Evolutionary conservation across 805 yeast species (phyloP).

Genomic region (Candida pseudoglaebosa): DNA sequence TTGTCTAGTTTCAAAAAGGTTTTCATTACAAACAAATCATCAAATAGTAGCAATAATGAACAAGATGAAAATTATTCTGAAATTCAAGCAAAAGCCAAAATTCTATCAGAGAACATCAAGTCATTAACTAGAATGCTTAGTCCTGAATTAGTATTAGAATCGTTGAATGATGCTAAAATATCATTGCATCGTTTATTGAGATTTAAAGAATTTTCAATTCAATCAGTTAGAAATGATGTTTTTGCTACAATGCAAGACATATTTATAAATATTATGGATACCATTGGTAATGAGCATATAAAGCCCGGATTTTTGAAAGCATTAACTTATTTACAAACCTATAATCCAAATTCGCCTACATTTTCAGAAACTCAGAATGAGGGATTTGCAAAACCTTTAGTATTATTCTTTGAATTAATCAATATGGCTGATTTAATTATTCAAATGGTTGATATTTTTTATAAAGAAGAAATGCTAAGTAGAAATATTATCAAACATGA

Average conservation of each 20-base stretch:
- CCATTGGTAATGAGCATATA: conserved; percentile 72
- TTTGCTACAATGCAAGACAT: conserved; percentile 50
- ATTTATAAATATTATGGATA: conserved; percentile 60
- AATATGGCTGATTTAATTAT: conserved; percentile 89
- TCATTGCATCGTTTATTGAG: conserved; percentile 55
- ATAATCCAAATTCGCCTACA: conserved; percentile 52
- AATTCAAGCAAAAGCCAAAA: conserved; percentile 75
- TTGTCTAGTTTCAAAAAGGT: conserved; percentile 63
- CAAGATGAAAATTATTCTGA: conserved; percentile 48
- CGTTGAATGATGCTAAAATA: conserved; percentile 64
- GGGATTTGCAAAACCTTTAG: conserved; percentile 72
- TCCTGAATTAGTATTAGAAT: conserved; percentile 70
- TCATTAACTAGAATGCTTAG: conserved; percentile 74
- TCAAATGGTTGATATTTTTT: conserved; percentile 89
- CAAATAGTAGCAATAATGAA: conserved; percentile 10
- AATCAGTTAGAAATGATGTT: conserved; percentile 28
- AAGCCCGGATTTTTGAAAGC: conserved; percentile 83
- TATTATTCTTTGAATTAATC: conserved; percentile 83
- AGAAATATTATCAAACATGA: conserved; percentile 62
- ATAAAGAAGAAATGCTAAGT: conserved; percentile 72
- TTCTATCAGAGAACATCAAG: conserved; percentile 69
- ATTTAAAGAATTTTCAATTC: conserved; percentile 32
- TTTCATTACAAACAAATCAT: conserved; percentile 37
- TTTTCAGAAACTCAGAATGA: conserved; percentile 23
- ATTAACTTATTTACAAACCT: conserved; percentile 59